Evolutionary conservation across 2,329 filamentous ascomycete genomes (phyloP), one percentile per base, ranked within the genome.

Genomic region (Ceratocystis smalleyi): DNA sequence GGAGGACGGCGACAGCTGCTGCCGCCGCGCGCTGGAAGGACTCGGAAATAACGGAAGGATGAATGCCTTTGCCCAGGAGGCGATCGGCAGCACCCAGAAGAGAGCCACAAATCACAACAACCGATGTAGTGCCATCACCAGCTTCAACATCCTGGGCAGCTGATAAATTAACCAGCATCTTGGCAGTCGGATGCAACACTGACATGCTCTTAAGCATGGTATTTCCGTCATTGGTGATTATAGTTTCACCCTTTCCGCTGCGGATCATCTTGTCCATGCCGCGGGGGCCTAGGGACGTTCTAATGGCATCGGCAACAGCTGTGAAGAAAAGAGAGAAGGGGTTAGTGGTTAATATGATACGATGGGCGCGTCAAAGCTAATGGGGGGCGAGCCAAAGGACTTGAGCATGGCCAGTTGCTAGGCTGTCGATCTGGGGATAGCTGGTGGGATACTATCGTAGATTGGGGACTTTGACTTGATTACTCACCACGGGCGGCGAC

Each of bases 201-300:
- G 89, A 88, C 94, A 99, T 97, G 80, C 92, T 92, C 79, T 89
- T 95, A 73, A 99, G 79, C 92, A 99, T 99, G 65, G 94, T 99
- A 79, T 95, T 95, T 75, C 94, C 94, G 77, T 99, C 94, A 80
- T 99, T 99, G 73, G 94, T 99, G 78, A 99, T 99, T 75, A 97
- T 94, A 66, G 91, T 96, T 76, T 95, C 89, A 77, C 92, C 94
- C 78, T 90, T 96, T 74, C 91, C 89, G 67, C 88, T 95, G 80
- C 95, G 88, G 71, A 99, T 97, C 91, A 96, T 96, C 81, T 96
- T 96, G 79, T 96, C 91, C 91, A 96, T 96, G 73, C 94, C 94
- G 76, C 94, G 86, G 69, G 94, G 94, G 69, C 94, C 94, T 70
- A 99, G 82, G 68, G 94, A 97, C 32, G 92, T 97, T 80, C 94